These are phyloP conservation scores for Russula vinacea DNA, from an alignment of 768 basidiomycete genomes.

Conservation along the genomic window DNA sequence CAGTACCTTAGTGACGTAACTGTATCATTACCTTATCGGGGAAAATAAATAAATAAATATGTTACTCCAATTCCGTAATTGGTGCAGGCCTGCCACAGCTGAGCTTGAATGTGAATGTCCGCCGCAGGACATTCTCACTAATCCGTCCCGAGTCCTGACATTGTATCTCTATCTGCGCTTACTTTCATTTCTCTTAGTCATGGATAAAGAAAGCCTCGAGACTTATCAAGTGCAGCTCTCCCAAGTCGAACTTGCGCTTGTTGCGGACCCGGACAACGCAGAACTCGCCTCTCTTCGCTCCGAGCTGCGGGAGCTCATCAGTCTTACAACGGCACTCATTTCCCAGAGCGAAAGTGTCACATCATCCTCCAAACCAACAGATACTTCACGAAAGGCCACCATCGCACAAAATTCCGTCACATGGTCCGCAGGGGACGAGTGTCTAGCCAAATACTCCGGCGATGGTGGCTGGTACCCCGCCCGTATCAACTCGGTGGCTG, in stretches of 20 bases:
- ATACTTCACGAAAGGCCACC: conserved; percentile 53
- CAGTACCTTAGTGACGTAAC: neutral
- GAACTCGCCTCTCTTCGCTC: conserved; percentile 71
- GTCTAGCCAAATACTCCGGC: conserved; percentile 78
- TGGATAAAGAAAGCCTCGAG: conserved; percentile 75
- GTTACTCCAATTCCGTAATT: neutral
- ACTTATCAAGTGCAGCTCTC: conserved; percentile 86
- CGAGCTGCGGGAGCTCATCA: conserved; percentile 80
- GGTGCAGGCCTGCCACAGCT: conserved; percentile 19
- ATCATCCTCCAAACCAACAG: conserved; percentile 48
- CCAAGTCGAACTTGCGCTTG: conserved; percentile 81
- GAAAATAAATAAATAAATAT: neutral
- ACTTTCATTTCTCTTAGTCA: conserved; percentile 28
- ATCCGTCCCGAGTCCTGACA: neutral
- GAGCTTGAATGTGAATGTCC: conserved; percentile 21
- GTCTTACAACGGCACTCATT: conserved; percentile 69
- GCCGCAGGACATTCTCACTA: neutral
- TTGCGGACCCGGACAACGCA: conserved; percentile 66
- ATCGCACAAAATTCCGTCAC: conserved; percentile 47
- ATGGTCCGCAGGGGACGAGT: conserved; percentile 84
- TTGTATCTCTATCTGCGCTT: neutral
- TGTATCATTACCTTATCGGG: neutral
- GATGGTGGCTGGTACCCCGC: conserved; percentile 89
- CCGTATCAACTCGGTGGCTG: conserved; percentile 79
- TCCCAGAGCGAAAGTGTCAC: conserved; percentile 63